Conservation (phyloP, 164 flowering plant species). For the Brasenia schreberi region DNA sequence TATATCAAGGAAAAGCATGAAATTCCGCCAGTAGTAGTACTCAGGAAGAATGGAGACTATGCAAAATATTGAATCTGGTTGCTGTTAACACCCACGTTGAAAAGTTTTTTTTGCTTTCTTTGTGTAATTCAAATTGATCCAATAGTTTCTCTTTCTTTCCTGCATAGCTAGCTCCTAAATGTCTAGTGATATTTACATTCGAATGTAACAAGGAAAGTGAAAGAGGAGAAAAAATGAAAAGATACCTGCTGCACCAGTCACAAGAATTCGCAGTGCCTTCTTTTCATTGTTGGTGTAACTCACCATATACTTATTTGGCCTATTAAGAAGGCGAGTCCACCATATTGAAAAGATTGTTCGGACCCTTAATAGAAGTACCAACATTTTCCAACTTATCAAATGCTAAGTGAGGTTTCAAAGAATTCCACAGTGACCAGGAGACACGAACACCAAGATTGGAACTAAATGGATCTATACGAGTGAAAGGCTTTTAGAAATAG, state of each 20-base stretch:
- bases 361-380: conserved; percentile 20
- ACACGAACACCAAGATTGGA: too few species aligned
- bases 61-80: too few species aligned
- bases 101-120: too few species aligned
- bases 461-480: too few species aligned
- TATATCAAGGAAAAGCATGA: too few species aligned
- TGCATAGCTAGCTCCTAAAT: background rate
- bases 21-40: too few species aligned
- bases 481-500: too few species aligned
- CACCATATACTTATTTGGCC: conserved; percentile 34
- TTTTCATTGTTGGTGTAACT: conserved; percentile 29
- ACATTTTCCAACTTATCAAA: background rate
- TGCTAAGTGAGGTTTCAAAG: background rate
- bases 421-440: too few species aligned
- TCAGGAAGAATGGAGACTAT: too few species aligned
- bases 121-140: background rate
- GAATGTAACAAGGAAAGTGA: background rate
- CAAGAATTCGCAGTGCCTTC: conserved; percentile 51
- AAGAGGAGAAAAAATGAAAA: background rate
- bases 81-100: too few species aligned
- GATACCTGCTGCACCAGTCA: conserved; percentile 92
- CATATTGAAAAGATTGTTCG: conserved; percentile 30
- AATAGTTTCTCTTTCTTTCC: background rate
- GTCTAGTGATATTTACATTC: too few species aligned
- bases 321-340: conserved; percentile 31